A percentile compares a stretch with the other conserved stretches of the same genome.
Evolutionary conservation across 495 filamentous ascomycete genomes (phyloP).

Genomic region (Xylaria nigripes): DNA sequence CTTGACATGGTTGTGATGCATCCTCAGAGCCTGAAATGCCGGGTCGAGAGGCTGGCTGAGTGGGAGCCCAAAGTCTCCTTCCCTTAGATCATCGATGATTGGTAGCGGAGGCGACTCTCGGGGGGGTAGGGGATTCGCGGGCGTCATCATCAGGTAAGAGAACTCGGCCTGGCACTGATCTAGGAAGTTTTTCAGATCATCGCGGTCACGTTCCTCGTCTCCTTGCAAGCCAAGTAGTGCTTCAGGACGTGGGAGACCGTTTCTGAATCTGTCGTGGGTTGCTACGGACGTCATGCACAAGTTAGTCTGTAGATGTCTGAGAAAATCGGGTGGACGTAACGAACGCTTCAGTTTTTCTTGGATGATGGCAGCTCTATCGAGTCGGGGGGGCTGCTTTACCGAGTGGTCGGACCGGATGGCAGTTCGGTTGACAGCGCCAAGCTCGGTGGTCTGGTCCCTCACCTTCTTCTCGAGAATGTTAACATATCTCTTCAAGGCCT

Average conservation of each 20-base stretch:
- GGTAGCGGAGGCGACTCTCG: constrained; percentile 45
- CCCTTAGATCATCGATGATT: constrained; percentile 41
- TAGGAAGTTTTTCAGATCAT: constrained; percentile 53
- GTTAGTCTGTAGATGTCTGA: constrained; percentile 8
- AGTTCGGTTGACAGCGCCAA: constrained; percentile 25
- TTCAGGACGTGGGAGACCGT: constrained; percentile 20
- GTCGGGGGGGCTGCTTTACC: constrained; percentile 34
- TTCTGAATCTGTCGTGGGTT: constrained; percentile 19
- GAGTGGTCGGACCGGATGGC: constrained; percentile 20
- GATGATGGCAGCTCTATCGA: constrained; percentile 38
- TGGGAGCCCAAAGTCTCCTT: constrained; percentile 36
- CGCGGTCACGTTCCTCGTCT: constrained; percentile 47
- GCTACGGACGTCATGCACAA: constrained; percentile 8
- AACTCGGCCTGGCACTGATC: constrained; percentile 57
- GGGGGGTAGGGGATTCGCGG: constrained; percentile 53
- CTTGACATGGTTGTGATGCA: constrained; percentile 37
- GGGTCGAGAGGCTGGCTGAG: constrained; percentile 25
- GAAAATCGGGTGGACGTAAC: not conserved
- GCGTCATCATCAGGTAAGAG: constrained; percentile 56
- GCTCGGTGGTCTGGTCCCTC: constrained; percentile 54
- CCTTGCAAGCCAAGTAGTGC: constrained; percentile 21
- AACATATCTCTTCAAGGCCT: constrained; percentile 81
- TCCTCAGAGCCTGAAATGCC: constrained; percentile 25
- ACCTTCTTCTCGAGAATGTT: constrained; percentile 83
- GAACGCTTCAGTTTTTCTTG: constrained; percentile 41